Evolutionary conservation across 306 rosid genomes (phyloP).

Genomic region (Prunus mongolica): DNA sequence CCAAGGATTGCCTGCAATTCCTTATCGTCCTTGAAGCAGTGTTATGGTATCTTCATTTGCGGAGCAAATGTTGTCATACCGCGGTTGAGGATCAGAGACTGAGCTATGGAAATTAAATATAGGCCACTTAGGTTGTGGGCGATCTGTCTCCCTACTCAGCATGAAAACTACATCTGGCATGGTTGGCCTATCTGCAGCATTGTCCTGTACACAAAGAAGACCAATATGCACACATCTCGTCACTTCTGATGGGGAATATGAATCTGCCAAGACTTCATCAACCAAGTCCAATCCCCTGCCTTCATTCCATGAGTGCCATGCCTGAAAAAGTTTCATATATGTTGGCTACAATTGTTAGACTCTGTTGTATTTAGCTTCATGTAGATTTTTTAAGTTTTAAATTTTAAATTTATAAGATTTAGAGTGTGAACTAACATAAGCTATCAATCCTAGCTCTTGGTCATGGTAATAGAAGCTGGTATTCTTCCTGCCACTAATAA

Average conservation of each 20-base stretch:
- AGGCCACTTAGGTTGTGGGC: constrained; percentile 25
- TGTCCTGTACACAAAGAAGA: constrained; percentile 27
- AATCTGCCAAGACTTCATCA: constrained; percentile 2
- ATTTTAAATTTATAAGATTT: not conserved
- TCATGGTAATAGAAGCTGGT: constrained; percentile 9
- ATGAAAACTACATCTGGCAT: constrained; percentile 22
- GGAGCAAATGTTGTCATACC: not conserved
- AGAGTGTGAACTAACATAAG: constrained; percentile 19
- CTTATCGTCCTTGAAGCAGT: constrained; percentile 1
- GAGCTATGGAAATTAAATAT: not conserved
- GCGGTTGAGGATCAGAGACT: not conserved
- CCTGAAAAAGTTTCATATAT: constrained; percentile 2
- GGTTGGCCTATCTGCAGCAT: constrained; percentile 20
- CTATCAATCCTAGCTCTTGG: constrained; percentile 11
- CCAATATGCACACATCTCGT: constrained; percentile 24
- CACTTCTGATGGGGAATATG: constrained; percentile 1
- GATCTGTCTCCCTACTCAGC: constrained; percentile 12
- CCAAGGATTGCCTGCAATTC: no score
- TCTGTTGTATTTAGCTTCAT: not conserved
- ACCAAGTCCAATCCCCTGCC: constrained; percentile 14
- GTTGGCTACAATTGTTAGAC: not conserved
- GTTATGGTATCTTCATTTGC: constrained; percentile 2
- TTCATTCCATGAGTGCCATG: constrained; percentile 24
- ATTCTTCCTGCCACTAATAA: constrained; percentile 30
- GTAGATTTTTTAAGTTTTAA: not conserved